Conservation (phyloP, 352 stramenopile genomes). For the Globisporangium splendens region DNA sequence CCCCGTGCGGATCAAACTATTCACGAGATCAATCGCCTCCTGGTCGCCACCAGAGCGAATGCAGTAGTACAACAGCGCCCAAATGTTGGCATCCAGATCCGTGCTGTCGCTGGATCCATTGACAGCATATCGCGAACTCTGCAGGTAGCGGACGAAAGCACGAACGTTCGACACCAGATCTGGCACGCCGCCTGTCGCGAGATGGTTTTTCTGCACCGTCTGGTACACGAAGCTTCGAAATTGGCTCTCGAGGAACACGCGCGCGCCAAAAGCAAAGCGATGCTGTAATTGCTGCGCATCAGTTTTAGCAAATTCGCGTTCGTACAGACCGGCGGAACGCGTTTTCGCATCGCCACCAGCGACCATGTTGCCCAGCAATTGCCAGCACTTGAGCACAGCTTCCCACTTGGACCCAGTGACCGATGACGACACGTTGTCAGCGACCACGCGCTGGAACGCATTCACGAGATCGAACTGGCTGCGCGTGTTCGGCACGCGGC, state of each 20-base stretch:
- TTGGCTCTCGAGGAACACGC: slow-evolving; percentile 74
- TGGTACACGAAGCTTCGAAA: slow-evolving; percentile 78
- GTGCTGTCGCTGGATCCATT: slow-evolving; percentile 20
- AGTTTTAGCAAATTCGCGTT: slow-evolving; percentile 51
- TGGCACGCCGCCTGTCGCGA: slow-evolving; percentile 67
- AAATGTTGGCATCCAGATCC: slow-evolving; percentile 47
- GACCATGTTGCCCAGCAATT: slow-evolving; percentile 68
- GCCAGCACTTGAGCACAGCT: slow-evolving; percentile 77
- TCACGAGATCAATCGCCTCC: slow-evolving; percentile 60
- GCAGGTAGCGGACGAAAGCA: slow-evolving; percentile 75
- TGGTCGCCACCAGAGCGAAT: slow-evolving; percentile 68
- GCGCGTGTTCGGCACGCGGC: slow-evolving; percentile 61
- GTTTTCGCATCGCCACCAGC: slow-evolving; percentile 43
- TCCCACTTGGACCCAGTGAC: slow-evolving; percentile 70
- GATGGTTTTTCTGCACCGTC: slow-evolving; percentile 68
- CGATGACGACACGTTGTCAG: slow-evolving; percentile 50
- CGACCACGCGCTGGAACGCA: slow-evolving; percentile 50
- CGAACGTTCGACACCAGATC: slow-evolving; percentile 68
- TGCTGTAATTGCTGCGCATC: slow-evolving; percentile 43
- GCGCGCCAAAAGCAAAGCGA: slow-evolving; percentile 62
- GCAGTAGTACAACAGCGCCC: slow-evolving; percentile 79
- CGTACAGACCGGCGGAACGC: slow-evolving; percentile 27
- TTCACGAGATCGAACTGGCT: slow-evolving; percentile 68
- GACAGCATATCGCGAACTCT: slow-evolving; percentile 59
- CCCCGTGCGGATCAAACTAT: slow-evolving; percentile 32